Base-by-base conservation (phyloP, 2,329 filamentous ascomycete genomes). In the Laburnicola sp. region DNA sequence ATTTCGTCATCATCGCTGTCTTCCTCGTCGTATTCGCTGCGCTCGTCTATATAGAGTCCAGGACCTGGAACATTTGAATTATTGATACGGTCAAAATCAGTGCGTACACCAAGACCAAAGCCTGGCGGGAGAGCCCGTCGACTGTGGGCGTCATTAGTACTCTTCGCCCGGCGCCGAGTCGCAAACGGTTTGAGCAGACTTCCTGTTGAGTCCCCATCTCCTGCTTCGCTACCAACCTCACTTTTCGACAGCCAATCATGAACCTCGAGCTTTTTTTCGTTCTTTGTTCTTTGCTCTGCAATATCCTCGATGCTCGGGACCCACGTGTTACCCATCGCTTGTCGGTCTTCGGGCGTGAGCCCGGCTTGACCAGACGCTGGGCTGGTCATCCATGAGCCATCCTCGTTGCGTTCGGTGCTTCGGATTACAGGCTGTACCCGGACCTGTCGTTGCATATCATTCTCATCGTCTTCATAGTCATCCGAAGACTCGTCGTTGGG, bases 191-290 rank as follows among this genome's bases (percentile, higher is more conserved):
- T 65, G 36, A 70, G 54, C 22, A 66, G 56, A 53, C 61, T 64
- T 31, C 55, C 60, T 23, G 62, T 62, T 39, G 62, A 42, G 27
- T 44, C 45, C 71, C 73, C 54, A 46, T 76, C 77, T 37, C 72
- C 76, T 11, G 74, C 75, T 36, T 76, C 76, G 56, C 76, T 80
- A n/a, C 76, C 76, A 9, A 75, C 74, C 48, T 74, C 71, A 48
- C 69, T 75, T 45, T 69, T 73, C 10, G 69, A 75, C 3, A 82
- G 74, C 82, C 82, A 84, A 22, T 75, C 71, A 45, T 75, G 73
- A 30, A 84, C 81, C 46, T 82, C 79, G 6, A 75, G 71, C 50
- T 82, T 81, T 59, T 78, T 82, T 44, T 82, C 77, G 3, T 76
- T 73, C 28, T 75, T 68, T 30, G 76, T 69, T 43, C 77, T 74